Evolutionary conservation across 2,329 filamentous ascomycete genomes (phyloP), one percentile per base, ranked within the genome.

Genomic region (Dactylellina parvicollis): DNA sequence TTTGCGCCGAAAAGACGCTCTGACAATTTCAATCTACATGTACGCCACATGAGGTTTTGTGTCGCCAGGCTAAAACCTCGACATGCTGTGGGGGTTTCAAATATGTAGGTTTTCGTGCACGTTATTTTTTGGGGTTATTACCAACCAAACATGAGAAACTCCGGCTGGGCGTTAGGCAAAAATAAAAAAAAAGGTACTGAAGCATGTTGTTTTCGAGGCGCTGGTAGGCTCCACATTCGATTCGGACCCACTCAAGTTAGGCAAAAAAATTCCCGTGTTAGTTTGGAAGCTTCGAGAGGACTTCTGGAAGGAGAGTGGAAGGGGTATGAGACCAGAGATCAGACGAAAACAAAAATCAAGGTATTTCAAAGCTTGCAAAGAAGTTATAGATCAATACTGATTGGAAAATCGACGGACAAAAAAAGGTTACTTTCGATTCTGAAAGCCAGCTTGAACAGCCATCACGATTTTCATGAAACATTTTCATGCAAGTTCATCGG

Each of bases 131-230:
- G 30, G 30, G 30, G 30, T 32, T 12, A 32, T n/a, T 14, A n/a
- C 16, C 34, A 32, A 32, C 30, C 30, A 32, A 14, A 16, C 38
- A 16, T 30, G 49, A 54, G 49, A 54, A 36, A 54, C 32, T 26
- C 49, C 49, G 49, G 49, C 49, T 54, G 49, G 49, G 49, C 49
- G 22, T 54, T 52, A 52, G 49, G 49, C 32, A 54, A 54, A 54
- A 38, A n/a, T n/a, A n/a, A n/a, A n/a, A n/a, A n/a, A n/a, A n/a
- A n/a, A n/a, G n/a, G n/a, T n/a, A n/a, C n/a, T n/a, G n/a, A n/a
- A n/a, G n/a, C n/a, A n/a, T n/a, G n/a, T n/a, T 14, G 30, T 9
- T 8, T 42, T 16, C n/a, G 38, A 42, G 38, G 38, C 38, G 38
- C 8, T 42, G 8, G 4, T 42, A 9, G 4, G 8, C 38, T 9